These are phyloP conservation scores for Penicillium pancosmium DNA, from an alignment of 495 filamentous ascomycete species.

Conservation along the genomic window DNA sequence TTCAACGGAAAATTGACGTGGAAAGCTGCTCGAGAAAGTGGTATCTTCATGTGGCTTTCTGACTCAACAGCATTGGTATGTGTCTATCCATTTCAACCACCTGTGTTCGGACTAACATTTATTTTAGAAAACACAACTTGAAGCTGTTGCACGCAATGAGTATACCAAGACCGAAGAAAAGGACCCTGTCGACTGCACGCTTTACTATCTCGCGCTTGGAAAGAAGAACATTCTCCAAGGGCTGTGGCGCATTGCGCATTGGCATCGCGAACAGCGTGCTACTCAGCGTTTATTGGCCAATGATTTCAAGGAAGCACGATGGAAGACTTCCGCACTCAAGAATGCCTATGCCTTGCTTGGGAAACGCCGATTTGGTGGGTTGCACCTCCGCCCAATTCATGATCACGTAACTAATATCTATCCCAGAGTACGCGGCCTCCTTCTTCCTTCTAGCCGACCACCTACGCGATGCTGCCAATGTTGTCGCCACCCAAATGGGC, in stretches of 20 bases:
- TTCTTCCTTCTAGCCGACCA: slow-evolving; percentile 94
- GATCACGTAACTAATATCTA: slow-evolving; percentile 9
- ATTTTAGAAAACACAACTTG: slow-evolving; percentile 73
- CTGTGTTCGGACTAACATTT: slow-evolving; percentile 23
- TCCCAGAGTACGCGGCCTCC: slow-evolving; percentile 85
- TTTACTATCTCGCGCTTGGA: slow-evolving; percentile 86
- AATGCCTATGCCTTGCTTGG: slow-evolving; percentile 97
- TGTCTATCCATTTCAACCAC: slow-evolving; percentile 2
- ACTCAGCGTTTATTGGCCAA: slow-evolving; percentile 80
- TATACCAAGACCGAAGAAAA: slow-evolving; percentile 87
- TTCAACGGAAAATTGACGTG: slow-evolving; percentile 78
- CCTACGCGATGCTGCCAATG: slow-evolving; percentile 79
- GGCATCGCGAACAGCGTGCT: slow-evolving; percentile 81
- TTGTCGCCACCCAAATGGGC: slow-evolving; percentile 80
- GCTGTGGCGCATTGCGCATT: slow-evolving; percentile 92
- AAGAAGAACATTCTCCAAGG: slow-evolving; percentile 93
- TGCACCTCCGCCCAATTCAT: neutral
- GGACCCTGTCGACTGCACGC: slow-evolving; percentile 90
- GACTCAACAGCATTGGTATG: slow-evolving; percentile 76
- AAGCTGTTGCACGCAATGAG: slow-evolving; percentile 86
- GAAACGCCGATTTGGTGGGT: slow-evolving; percentile 80
- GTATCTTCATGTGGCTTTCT: slow-evolving; percentile 93
- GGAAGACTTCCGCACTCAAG: slow-evolving; percentile 90
- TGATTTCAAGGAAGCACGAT: slow-evolving; percentile 82
- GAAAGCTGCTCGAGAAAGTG: slow-evolving; percentile 82